These are phyloP conservation scores for Geotrichum fermentans DNA, from an alignment of 1,139 yeast species.

Conservation along the genomic window DNA sequence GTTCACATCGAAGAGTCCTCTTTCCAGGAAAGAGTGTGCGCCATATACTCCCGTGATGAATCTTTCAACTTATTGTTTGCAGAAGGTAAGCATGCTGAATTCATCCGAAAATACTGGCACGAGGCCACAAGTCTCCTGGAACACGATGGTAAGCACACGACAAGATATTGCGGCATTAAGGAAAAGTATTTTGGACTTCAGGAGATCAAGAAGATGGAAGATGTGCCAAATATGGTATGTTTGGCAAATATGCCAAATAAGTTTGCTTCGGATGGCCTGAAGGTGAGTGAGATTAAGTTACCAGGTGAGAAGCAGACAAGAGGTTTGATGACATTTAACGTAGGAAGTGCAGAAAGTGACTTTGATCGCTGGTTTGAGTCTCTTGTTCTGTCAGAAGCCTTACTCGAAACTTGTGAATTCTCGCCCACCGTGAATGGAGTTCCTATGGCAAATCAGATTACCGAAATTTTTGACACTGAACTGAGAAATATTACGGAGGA, in stretches of 20 bases:
- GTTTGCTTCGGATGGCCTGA: slow-evolving; percentile 10
- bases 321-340: slow-evolving; percentile 15
- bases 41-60: slow-evolving; percentile 14
- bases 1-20: slow-evolving; percentile 19
- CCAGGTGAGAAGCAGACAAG: slow-evolving; percentile 17
- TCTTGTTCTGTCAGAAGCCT: slow-evolving; percentile 15
- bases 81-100: slow-evolving; percentile 11
- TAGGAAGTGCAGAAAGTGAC: slow-evolving; percentile 7
- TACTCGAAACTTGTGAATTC: slow-evolving; percentile 8
- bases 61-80: slow-evolving; percentile 6
- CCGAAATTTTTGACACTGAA: slow-evolving; percentile 18
- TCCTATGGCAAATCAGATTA: slow-evolving; percentile 5
- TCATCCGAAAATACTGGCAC: slow-evolving; percentile 12
- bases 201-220: slow-evolving; percentile 1
- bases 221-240: neutral
- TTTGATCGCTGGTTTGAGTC: slow-evolving; percentile 21
- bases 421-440: neutral
- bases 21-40: slow-evolving; percentile 18
- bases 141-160: neutral
- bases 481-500: slow-evolving; percentile 19
- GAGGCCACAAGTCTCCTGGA: slow-evolving; percentile 2
- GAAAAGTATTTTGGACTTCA: slow-evolving; percentile 8
- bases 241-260: neutral
- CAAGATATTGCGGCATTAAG: slow-evolving; percentile 11
- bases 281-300: slow-evolving; percentile 12